Conservation (phyloP, 2,329 filamentous ascomycete species). For the Neonectria coccinea region DNA sequence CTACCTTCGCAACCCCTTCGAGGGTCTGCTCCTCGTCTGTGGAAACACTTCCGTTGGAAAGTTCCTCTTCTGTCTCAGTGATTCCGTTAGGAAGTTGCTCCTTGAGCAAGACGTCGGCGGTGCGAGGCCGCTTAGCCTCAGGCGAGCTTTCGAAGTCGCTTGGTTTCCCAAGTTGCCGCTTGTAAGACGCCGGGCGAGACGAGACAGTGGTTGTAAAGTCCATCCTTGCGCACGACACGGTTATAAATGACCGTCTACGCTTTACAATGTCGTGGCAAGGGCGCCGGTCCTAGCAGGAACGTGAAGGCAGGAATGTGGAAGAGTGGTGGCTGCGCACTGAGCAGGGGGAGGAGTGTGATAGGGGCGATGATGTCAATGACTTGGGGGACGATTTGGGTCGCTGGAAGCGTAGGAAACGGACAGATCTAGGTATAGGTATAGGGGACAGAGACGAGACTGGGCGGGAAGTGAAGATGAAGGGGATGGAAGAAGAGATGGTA, state of each 20-base stretch:
- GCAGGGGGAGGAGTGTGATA: conserved; percentile 3
- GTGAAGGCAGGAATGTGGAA: conserved; percentile 16
- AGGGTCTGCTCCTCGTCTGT: conserved; percentile 4
- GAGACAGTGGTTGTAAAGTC: conserved; percentile 36
- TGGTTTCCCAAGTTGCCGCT: conserved; percentile 25
- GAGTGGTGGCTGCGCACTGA: conserved; percentile 21
- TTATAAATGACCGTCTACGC: conserved; percentile 24
- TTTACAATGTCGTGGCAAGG: conserved; percentile 43
- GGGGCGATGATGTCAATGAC: conserved; percentile 12
- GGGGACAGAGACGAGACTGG: conserved; percentile 11
- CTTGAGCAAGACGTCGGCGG: conserved; percentile 38
- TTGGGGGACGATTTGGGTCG: conserved; percentile 10
- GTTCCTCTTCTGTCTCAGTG: conserved; percentile 44
- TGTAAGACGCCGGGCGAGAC: conserved; percentile 23
- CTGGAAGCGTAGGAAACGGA: conserved; percentile 13
- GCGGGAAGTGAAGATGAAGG: conserved; percentile 20
- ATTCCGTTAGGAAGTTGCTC: conserved; percentile 46
- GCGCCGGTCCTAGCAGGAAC: conserved; percentile 40
- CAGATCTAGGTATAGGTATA: conserved; percentile 20
- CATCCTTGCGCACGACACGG: conserved; percentile 44
- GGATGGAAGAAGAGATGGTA: conserved; percentile 27
- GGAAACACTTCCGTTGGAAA: background rate
- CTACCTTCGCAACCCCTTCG: background rate
- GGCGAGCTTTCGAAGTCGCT: conserved; percentile 20
- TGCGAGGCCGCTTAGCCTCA: conserved; percentile 38